Evolutionary conservation across 2,329 filamentous ascomycete species (phyloP), one percentile per base, ranked within the genome.

Genomic region (Sporothrix humicola): DNA sequence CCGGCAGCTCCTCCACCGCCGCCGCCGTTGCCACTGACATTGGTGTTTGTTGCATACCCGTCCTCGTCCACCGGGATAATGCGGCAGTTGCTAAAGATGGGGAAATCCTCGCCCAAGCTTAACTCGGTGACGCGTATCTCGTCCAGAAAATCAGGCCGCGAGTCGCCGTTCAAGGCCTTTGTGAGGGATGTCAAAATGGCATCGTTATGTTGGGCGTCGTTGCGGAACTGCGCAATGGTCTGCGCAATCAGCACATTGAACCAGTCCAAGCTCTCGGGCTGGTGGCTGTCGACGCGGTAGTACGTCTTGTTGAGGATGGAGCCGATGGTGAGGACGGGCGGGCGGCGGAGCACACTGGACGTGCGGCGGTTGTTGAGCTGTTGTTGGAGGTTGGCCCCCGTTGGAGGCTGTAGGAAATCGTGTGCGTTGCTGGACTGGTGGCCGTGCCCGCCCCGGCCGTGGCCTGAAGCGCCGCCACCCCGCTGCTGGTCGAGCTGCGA

Each of bases 171-270:
- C 73, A 99, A 86, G 0, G 95, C 89, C 72, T 93, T 93, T 0
- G 91, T 97, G 54, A 99, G 84, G 6, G 93, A 96, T 42, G 88
- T 91, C 44, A 99, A 87, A 56, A 99, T 97, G 3, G 93, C 93
- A 79, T 96, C 94, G 77, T 98, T 92, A 76, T 96, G 91, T 78
- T 97, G 93, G 1, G 96, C 96, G 79, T 98, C 97, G 77, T 92
- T 93, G 74, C 96, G 88, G 78, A 98, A 93, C 81, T 99, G 96
- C 0, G 96, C 95, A 77, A 99, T 97, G 0, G 96, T 97, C 83
- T 99, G 96, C 1, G 95, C 96, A 70, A 98, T 91, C 72, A 99
- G 86, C 37, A 99, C 96, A 80, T 99, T 99, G 87, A 99, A 98
- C 96, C 96, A 99, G 82, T 99, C 96, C 75, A 99, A 83, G 73